phyloP scores from a whole-genome alignment of 177 flowering plant genomes.

The Tripterygium wilfordii region DNA sequence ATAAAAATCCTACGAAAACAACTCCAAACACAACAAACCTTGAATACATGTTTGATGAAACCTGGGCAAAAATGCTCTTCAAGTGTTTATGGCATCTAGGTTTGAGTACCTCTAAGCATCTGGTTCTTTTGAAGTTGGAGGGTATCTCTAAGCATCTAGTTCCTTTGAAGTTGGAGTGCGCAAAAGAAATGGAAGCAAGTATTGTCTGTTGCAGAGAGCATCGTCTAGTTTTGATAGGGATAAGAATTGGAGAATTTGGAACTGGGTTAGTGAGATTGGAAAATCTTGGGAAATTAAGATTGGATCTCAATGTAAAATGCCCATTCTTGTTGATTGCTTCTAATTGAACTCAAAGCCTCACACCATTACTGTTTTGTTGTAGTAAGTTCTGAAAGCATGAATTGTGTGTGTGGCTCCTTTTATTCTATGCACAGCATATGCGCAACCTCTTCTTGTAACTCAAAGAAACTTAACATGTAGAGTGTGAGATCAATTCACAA shows the following conservation, averaged over 20 bases:
- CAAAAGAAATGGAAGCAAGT: too few relatives aligned
- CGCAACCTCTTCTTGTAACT: constrained; percentile 1
- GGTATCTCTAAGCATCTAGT: too few relatives aligned
- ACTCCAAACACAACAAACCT: constrained; percentile 46
- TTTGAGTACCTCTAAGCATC: too few relatives aligned
- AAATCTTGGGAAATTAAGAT: constrained; percentile 16
- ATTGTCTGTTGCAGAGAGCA: constrained; percentile 13
- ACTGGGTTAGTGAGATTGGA: constrained; percentile 10
- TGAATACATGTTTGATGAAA: constrained; percentile 19
- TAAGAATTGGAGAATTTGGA: constrained; percentile 10
- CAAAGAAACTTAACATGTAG: too few relatives aligned
- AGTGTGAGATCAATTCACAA: too few relatives aligned
- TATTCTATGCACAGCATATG: not conserved
- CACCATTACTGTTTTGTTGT: not conserved
- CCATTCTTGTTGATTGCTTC: constrained; percentile 15
- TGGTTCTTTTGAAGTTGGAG: too few relatives aligned
- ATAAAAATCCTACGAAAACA: constrained; percentile 45
- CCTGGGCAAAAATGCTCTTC: constrained; percentile 1
- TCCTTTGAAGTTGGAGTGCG: too few relatives aligned
- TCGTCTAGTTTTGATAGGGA: constrained; percentile 10
- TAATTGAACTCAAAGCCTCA: not conserved
- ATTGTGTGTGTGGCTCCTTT: constrained; percentile 1
- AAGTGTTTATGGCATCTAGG: constrained; percentile 2
- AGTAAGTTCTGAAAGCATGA: not conserved
- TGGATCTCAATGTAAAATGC: constrained; percentile 16